These are phyloP conservation scores for Fragaria ananassa DNA, from an alignment of 306 rosid genomes.

Conservation along the genomic window DNA sequence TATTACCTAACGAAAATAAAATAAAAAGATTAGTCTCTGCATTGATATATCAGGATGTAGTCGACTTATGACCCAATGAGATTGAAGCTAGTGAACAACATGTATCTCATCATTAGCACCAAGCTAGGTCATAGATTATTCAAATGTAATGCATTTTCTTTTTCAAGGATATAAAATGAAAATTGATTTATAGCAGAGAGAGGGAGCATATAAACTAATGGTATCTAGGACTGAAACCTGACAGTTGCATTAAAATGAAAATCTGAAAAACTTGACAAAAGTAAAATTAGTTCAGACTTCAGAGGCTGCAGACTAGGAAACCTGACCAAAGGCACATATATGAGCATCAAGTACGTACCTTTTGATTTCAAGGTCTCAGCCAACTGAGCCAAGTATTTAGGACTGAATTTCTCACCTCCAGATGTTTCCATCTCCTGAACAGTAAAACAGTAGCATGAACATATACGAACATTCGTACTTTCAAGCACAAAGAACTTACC, in stretches of 20 bases:
- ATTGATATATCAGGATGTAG: slow-evolving; percentile 15
- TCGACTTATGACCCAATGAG: neutral
- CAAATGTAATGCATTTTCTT: neutral
- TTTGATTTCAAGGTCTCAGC: slow-evolving; percentile 74
- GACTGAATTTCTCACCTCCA: slow-evolving; percentile 47
- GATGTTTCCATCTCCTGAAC: slow-evolving; percentile 83
- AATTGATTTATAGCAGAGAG: neutral
- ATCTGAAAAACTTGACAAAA: neutral
- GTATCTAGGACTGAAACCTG: neutral
- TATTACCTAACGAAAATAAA: slow-evolving; percentile 60
- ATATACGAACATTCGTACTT: neutral
- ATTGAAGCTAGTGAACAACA: neutral
- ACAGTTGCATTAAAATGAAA: neutral
- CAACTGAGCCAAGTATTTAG: slow-evolving; percentile 37
- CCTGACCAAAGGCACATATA: slow-evolving; percentile 18
- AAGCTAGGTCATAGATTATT: too few relatives aligned
- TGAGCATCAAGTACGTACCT: slow-evolving; percentile 44
- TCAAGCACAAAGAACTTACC: neutral
- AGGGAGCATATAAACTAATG: neutral
- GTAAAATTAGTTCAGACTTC: neutral
- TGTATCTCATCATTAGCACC: neutral
- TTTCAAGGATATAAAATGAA: neutral
- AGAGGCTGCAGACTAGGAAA: neutral
- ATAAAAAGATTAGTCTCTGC: slow-evolving; percentile 18
- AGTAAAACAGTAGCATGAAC: neutral